Evolutionary conservation across 495 filamentous ascomycete species (phyloP).

Genomic region (Pseudoneurospora amorphoporcata): DNA sequence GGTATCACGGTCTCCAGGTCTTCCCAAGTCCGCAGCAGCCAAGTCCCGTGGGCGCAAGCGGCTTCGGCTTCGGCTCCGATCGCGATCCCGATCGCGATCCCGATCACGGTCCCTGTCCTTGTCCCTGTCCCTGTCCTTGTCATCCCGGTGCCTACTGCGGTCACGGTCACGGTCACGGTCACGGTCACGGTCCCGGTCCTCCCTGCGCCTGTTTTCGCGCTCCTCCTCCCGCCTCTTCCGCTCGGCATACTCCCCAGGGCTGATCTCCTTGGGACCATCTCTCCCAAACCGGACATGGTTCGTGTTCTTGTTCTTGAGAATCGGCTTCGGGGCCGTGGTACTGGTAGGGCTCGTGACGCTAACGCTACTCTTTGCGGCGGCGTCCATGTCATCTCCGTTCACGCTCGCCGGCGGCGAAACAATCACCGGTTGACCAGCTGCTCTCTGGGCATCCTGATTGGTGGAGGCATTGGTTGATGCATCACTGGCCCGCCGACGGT

Average conservation of each 20-base stretch:
- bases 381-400: slow-evolving; percentile 12
- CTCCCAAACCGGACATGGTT: slow-evolving; percentile 37
- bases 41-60: slow-evolving; percentile 4
- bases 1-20: slow-evolving; percentile 7
- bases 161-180: slow-evolving; percentile 16
- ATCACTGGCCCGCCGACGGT: neutral
- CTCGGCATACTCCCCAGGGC: slow-evolving; percentile 11
- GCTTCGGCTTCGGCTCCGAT: slow-evolving; percentile 6
- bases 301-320: slow-evolving; percentile 41
- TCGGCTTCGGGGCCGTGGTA: slow-evolving; percentile 35
- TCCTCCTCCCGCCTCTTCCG: slow-evolving; percentile 11
- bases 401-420: slow-evolving; percentile 28
- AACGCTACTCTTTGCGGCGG: slow-evolving; percentile 23
- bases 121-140: neutral
- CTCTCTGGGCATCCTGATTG: slow-evolving; percentile 17
- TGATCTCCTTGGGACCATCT: slow-evolving; percentile 28
- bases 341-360: slow-evolving; percentile 30
- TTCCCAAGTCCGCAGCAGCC: slow-evolving; percentile 4
- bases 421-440: slow-evolving; percentile 25
- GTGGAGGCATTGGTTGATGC: neutral
- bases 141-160: neutral
- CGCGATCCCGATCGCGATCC: slow-evolving; percentile 13
- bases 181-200: slow-evolving; percentile 4
- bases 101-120: slow-evolving; percentile 11
- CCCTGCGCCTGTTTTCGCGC: neutral